Conservation (phyloP, 2,329 filamentous ascomycete genomes). For the Calycina herbarum region DNA sequence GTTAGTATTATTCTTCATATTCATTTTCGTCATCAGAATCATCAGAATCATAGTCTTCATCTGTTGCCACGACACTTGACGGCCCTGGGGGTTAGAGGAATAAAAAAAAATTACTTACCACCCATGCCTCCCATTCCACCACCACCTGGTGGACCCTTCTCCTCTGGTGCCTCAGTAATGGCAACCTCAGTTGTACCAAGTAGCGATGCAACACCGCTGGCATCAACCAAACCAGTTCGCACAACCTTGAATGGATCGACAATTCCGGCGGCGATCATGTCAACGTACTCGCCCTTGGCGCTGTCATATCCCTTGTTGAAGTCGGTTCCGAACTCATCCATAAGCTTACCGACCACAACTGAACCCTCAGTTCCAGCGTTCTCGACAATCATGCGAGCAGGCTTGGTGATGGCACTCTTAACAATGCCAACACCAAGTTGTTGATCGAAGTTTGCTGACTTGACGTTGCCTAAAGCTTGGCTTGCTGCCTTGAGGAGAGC, state of each 20-base stretch:
- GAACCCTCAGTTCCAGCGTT: conserved; percentile 96
- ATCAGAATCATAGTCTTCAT: too few relatives aligned
- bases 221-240: conserved; percentile 91
- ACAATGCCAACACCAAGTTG: conserved; percentile 97
- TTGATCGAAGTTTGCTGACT: conserved; percentile 96
- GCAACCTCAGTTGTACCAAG: conserved; percentile 98
- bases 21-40: too few relatives aligned
- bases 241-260: conserved; percentile 99
- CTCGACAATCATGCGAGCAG: conserved; percentile 93
- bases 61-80: too few relatives aligned
- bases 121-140: conserved; percentile 51
- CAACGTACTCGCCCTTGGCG: conserved; percentile 94
- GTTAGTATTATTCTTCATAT: conserved; percentile 19
- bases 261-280: conserved; percentile 97
- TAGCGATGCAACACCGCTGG: conserved; percentile 92
- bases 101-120: conserved; percentile 39
- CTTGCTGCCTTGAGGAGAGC: conserved; percentile 95
- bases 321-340: conserved; percentile 84
- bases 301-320: conserved; percentile 99
- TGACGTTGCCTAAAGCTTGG: conserved; percentile 80
- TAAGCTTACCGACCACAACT: conserved; percentile 96
- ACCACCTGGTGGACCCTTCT: conserved; percentile 67
- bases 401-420: conserved; percentile 96
- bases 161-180: conserved; percentile 96
- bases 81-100: neutral